These are phyloP conservation scores for Populus pruinosa DNA, from an alignment of 345 rosid species.

Conservation along the genomic window DNA sequence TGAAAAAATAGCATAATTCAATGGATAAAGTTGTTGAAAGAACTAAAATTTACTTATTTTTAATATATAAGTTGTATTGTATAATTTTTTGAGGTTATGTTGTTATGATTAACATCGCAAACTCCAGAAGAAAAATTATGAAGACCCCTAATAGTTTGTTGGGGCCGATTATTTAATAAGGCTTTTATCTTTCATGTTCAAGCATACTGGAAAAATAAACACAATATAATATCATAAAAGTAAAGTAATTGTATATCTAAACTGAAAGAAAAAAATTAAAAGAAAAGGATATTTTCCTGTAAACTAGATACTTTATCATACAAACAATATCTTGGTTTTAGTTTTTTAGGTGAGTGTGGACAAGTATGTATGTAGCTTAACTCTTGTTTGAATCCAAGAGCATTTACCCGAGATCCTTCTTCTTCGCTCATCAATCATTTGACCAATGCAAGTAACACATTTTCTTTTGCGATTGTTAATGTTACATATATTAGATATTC, in stretches of 20 bases:
- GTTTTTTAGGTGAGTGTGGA: constrained; percentile 60
- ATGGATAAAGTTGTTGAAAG: no score
- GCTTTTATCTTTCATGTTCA: constrained; percentile 67
- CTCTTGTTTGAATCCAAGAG: constrained; percentile 50
- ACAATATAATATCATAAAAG: constrained; percentile 2
- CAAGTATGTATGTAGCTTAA: constrained; percentile 56
- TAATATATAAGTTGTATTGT: no score
- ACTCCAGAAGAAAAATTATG: no score
- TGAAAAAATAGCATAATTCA: no score
- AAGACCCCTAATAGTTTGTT: constrained; percentile 45
- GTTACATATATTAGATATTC: no score
- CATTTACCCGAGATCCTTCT: constrained; percentile 55
- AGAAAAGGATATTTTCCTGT: constrained; percentile 54
- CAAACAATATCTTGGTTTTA: constrained; percentile 80
- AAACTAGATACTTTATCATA: constrained; percentile 74
- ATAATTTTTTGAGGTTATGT: no score
- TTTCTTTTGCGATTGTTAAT: constrained; percentile 32
- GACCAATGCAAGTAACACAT: constrained; percentile 67
- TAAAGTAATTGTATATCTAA: not conserved
- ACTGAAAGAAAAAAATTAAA: not conserved
- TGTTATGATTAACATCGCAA: no score
- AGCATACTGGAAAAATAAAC: constrained; percentile 15
- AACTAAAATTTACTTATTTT: no score
- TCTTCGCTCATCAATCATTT: constrained; percentile 52
- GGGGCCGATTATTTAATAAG: constrained; percentile 66